These are phyloP conservation scores for Globisporangium emineosum DNA, from an alignment of 352 stramenopile species.

Conservation along the genomic window DNA sequence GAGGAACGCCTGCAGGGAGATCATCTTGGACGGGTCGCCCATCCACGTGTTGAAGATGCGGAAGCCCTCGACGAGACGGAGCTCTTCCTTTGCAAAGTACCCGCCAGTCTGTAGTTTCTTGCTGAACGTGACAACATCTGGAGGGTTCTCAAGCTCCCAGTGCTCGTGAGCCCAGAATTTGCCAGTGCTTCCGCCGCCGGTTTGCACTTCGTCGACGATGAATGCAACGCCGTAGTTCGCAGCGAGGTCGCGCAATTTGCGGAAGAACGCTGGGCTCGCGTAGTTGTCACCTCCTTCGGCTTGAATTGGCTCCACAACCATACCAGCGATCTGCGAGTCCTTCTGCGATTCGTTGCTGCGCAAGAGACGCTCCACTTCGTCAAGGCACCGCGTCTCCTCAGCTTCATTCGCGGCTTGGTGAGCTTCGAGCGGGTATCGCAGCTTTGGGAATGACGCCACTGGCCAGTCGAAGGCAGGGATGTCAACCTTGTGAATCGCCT, in stretches of 20 bases:
- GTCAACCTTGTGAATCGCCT: slow-evolving; percentile 85
- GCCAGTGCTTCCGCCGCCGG: slow-evolving; percentile 72
- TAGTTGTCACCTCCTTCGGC: slow-evolving; percentile 80
- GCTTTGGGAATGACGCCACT: slow-evolving; percentile 67
- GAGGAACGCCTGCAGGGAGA: slow-evolving; percentile 71
- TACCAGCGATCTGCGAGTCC: slow-evolving; percentile 56
- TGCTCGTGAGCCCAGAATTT: slow-evolving; percentile 87
- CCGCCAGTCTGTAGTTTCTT: slow-evolving; percentile 86
- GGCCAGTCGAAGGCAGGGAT: slow-evolving; percentile 84
- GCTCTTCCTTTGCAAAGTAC: slow-evolving; percentile 78
- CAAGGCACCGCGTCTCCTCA: slow-evolving; percentile 67
- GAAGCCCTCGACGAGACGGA: slow-evolving; percentile 66
- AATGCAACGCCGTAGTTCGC: slow-evolving; percentile 64
- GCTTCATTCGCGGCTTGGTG: slow-evolving; percentile 59
- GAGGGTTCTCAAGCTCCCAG: slow-evolving; percentile 72
- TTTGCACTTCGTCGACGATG: slow-evolving; percentile 87
- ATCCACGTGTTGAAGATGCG: slow-evolving; percentile 90
- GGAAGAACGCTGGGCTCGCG: slow-evolving; percentile 72
- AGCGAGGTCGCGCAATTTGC: slow-evolving; percentile 48
- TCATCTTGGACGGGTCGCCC: slow-evolving; percentile 84
- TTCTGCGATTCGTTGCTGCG: slow-evolving; percentile 30
- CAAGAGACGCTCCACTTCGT: slow-evolving; percentile 58
- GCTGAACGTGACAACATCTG: slow-evolving; percentile 82
- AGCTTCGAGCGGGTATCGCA: slow-evolving; percentile 62
- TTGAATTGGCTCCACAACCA: slow-evolving; percentile 83